phyloP scores from a whole-genome alignment of 805 yeast genomes.

The Candida montana region DNA sequence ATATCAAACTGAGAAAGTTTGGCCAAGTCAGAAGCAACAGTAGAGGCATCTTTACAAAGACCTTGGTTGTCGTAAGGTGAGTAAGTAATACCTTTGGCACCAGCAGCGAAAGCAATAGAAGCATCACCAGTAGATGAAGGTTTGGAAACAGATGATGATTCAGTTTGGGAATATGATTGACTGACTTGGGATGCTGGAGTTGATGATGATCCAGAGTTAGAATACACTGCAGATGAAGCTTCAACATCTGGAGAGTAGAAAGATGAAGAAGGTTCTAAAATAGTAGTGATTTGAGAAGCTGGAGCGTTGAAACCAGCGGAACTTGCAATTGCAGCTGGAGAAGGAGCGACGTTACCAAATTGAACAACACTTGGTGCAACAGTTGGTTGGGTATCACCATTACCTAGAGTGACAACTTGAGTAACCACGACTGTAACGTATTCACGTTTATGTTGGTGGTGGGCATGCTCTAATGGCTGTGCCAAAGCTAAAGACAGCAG shows the following conservation, averaged over 20 bases:
- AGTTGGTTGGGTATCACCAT: neutral
- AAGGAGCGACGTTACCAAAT: neutral
- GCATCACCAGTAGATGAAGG: slow-evolving; percentile 19
- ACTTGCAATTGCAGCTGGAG: too few species aligned
- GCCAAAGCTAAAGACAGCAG: slow-evolving; percentile 11
- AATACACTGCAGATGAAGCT: slow-evolving; percentile 15
- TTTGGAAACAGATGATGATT: slow-evolving; percentile 28
- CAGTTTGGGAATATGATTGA: slow-evolving; percentile 25
- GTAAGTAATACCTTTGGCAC: slow-evolving; percentile 57
- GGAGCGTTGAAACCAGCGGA: too few species aligned
- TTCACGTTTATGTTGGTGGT: slow-evolving; percentile 41
- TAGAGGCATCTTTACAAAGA: slow-evolving; percentile 45
- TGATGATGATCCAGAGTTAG: slow-evolving; percentile 13
- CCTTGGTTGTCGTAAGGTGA: slow-evolving; percentile 57
- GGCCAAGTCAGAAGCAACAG: slow-evolving; percentile 43
- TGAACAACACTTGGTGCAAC: slow-evolving; percentile 7
- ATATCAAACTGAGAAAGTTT: slow-evolving; percentile 39
- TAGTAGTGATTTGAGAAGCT: too few species aligned
- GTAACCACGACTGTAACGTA: slow-evolving; percentile 35
- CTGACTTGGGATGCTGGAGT: slow-evolving; percentile 14
- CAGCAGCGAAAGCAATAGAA: slow-evolving; percentile 25
- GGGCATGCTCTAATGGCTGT: slow-evolving; percentile 32
- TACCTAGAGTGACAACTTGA: slow-evolving; percentile 18
- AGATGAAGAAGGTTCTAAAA: slow-evolving; percentile 9
- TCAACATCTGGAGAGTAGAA: too few species aligned